Evolutionary conservation across 1,284 basidiomycete genomes (phyloP), one percentile per base, ranked within the genome.

Genomic region (Somion occarium): DNA sequence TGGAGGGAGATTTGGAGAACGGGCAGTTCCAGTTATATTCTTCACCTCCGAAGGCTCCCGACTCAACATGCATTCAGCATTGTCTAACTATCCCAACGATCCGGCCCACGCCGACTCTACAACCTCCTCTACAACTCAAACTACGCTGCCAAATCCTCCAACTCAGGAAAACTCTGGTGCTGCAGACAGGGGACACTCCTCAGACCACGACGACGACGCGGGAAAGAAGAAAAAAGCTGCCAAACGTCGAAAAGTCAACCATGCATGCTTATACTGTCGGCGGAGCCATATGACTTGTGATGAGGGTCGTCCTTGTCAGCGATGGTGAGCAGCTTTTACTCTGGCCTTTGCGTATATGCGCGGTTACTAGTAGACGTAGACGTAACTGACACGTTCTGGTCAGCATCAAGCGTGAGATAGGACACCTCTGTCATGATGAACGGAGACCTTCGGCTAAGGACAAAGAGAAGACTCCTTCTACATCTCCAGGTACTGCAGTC

Each of bases 251-350:
- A 92, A 91, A 66, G 88, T 91, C 53, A 93, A 92, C 69, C 88
- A 91, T 70, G 93, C 93, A 1, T 97, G 94, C 67, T 76, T 98
- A 46, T 98, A 96, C 70, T 97, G 93, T 70, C 78, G 93, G 59
- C 74, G 93, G 53, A 93, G 91, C 78, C 88, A 93, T 80, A 91
- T 94, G 91, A 93, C 91, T 7, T 94, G 92, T 71, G 91, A 94
- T 64, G 91, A 93, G 59, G 86, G 86, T 19, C 74, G 92, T 44
- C 93, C 92, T 3, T 94, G 92, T 68, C 88, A 93, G 61, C 82
- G 92, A 60, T 94, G 92, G 92, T 93, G 65, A 69, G 88, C 75
- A 24, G 12, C 38, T 39, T n/a, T n/a, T n/a, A n/a, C n/a, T n/a
- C n/a, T n/a, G n/a, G 19, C 34, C 46, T 45, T 20, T 23, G 19